Evolutionary conservation across 2,329 filamentous ascomycete species (phyloP), one percentile per base, ranked within the genome.

Genomic region (Trichoderma endophyticum): DNA sequence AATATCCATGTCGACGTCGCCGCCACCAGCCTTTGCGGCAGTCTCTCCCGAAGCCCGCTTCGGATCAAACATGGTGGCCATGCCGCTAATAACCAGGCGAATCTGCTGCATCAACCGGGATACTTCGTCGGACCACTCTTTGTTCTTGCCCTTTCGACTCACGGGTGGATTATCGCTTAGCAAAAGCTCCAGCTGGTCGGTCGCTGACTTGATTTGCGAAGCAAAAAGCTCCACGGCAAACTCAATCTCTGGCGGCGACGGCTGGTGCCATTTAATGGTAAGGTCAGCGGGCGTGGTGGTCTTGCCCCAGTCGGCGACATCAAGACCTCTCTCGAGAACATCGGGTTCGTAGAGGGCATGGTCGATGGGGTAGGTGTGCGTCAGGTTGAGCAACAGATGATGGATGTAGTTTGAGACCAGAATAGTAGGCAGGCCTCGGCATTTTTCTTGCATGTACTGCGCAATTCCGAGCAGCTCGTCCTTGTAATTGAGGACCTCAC

Each of bases 361-460:
- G 79, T 99, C 96, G 72, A 94, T 90, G 4, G 95, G 94, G 79
- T 98, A 99, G 0, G 94, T 98, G 74, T 95, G 92, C 0, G 96
- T 98, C 68, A 98, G 84, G 80, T 98, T 98, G 74, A 99, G 90
- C 15, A 99, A 86, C 48, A 99, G 87, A 80, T 99, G 97, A 81
- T 99, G 96, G 71, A 98, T 95, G 81, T 95, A 98, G 82, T 99
- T 99, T 72, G 95, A 98, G 54, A 98, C 92, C 81, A 99, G 94
- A 60, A 98, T 94, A 1, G 96, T 97, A 0, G 96, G 94, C 73
- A 98, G 91, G 26, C 96, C 96, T 76, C 93, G 92, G 82, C 96
- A 99, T 78, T 94, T 95, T 77, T 96, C 90, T 81, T 99, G 96
- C 95, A 99, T 98, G 82, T 95, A 98, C 70, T 92, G 87, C 14